Conservation (phyloP, 768 basidiomycete genomes). For the Serendipita sp. region DNA sequence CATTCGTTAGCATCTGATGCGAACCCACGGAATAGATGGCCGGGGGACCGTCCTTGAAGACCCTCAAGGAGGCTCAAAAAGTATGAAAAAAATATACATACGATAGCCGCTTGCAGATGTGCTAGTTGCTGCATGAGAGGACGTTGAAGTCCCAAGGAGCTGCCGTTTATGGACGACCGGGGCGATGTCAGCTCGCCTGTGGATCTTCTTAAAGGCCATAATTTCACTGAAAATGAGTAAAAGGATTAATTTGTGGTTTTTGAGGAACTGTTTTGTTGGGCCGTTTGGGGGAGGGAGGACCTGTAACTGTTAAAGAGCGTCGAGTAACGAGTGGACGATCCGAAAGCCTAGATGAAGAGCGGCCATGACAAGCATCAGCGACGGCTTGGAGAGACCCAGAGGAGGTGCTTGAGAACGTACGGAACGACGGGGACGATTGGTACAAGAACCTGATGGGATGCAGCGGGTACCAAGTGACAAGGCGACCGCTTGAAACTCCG, state of each 20-base stretch:
- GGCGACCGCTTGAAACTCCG: not conserved
- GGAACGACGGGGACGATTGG: not conserved
- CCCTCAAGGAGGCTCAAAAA: not conserved
- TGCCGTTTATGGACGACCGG: not conserved
- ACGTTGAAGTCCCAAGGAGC: not conserved
- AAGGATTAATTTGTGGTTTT: not conserved
- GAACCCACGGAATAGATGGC: too few relatives aligned
- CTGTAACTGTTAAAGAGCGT: not conserved
- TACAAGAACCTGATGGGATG: not conserved
- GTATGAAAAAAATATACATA: not conserved
- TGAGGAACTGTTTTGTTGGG: not conserved
- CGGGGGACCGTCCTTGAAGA: not conserved
- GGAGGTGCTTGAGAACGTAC: not conserved
- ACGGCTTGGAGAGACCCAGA: not conserved
- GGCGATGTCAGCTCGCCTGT: not conserved
- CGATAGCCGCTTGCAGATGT: not conserved
- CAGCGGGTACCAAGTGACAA: not conserved
- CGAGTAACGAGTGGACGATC: constrained; percentile 3
- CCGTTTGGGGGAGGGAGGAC: not conserved
- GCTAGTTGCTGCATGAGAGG: not conserved
- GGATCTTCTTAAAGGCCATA: not conserved
- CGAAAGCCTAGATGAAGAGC: not conserved
- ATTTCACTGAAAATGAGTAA: not conserved
- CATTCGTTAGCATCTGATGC: not conserved
- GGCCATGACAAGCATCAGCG: not conserved